Base-by-base conservation (phyloP, 305 asterid species). In the Euphrasia arctica region DNA sequence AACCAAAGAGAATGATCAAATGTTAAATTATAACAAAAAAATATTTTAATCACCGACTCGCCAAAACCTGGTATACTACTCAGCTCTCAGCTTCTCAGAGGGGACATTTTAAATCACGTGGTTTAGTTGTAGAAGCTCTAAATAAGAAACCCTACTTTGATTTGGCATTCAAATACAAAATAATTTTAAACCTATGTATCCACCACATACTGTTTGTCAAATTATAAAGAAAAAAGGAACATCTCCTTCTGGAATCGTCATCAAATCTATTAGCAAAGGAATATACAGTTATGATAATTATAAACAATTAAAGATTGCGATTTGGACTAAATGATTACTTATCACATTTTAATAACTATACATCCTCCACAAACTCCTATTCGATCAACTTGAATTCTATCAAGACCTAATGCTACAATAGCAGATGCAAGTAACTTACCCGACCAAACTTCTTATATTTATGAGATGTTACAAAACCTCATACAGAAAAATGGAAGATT, bases 371-470 rank as follows among this genome's bases (percentile, higher is more conserved):
- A 45, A 47, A 58, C 28, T 56, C 27, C 27, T 1, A 25, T 25
- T 25, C 50, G 61, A 58, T 67, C 65, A 34, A 31, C 36, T 57
- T 5, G 25, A 47, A 36, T 13, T 13, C 63, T n/a, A 9, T 25
- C 9, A 59, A 32, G 39, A 32, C 65, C 43, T 5, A 32, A n/a
- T n/a, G 47, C 54, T 39, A 64, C 36, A 58, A 41, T 15, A 18
- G 22, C 9, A 36, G 32, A 1, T 55, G 47, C 25, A 62, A 27
- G 45, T 39, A 58, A 36, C 48, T 52, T 7, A 36, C 9, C 31
- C 45, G 6, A 45, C 39, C 71, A 60, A 62, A 56, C 47, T 36
- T 65, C 54, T 9, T 31, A 54, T n/a, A 55, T 54, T 22, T 34
- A 25, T 15, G 22, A 0, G 9, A 8, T 39, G 9, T 8, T 9